Percentiles rank a stretch among this genome's conserved stretches.
Evolutionary conservation across 345 rosid genomes (phyloP).

Genomic region (Leavenworthia alabamica): DNA sequence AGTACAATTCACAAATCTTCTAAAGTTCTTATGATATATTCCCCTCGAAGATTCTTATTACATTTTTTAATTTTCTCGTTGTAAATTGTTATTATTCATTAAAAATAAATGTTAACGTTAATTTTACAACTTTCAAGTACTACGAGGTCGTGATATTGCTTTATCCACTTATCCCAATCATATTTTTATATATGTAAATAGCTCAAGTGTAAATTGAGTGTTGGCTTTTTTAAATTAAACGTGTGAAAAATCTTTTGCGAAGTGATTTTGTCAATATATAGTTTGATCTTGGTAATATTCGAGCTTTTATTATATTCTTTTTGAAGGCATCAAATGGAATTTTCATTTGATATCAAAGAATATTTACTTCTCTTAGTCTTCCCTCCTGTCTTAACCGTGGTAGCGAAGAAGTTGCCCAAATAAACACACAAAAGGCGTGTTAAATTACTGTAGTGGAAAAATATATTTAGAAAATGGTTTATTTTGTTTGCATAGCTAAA

Average conservation of each 20-base stretch:
- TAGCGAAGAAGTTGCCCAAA: neutral
- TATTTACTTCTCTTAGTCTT: conserved; percentile 20
- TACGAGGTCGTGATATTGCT: neutral
- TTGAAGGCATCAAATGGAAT: conserved; percentile 15
- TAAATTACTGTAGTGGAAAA: neutral
- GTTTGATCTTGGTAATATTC: conserved; percentile 26
- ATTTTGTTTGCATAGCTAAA: neutral
- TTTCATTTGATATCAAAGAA: conserved; percentile 19
- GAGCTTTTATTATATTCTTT: conserved; percentile 26
- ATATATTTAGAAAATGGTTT: neutral
- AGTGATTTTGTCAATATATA: neutral
- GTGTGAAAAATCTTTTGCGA: neutral
- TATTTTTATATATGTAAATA: neutral
- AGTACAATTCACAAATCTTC: conserved; percentile 32
- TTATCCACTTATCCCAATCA: neutral
- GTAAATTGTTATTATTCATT: neutral
- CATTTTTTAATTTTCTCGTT: neutral
- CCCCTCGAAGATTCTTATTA: conserved; percentile 21
- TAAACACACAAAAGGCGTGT: neutral
- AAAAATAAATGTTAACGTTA: neutral
- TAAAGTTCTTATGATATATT: conserved; percentile 25
- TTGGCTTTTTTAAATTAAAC: neutral
- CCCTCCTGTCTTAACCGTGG: conserved; percentile 4
- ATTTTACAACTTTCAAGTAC: neutral
- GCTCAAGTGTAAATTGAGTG: neutral